phyloP scores from a whole-genome alignment of 495 filamentous ascomycete species.

The Baudoinia panamericana region DNA sequence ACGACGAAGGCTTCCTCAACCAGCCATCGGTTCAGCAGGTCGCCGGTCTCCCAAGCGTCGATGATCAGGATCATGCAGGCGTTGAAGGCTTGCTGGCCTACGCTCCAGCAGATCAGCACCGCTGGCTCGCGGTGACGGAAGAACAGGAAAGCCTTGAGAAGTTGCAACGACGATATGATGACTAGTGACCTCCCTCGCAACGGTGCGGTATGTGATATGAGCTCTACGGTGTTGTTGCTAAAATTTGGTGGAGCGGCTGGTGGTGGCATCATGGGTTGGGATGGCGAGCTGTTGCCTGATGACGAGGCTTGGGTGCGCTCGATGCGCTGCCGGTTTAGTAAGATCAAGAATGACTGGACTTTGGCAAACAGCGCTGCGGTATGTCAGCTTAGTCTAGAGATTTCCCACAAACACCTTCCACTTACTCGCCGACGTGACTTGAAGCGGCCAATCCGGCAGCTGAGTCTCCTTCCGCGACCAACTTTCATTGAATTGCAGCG shows the following conservation, averaged over 20 bases:
- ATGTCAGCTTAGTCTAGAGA: neutral
- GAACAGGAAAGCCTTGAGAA: constrained; percentile 35
- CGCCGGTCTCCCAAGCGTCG: constrained; percentile 32
- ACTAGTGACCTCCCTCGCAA: constrained; percentile 33
- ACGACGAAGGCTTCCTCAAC: constrained; percentile 33
- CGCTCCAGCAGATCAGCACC: constrained; percentile 36
- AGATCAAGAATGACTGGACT: constrained; percentile 34
- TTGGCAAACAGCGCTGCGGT: constrained; percentile 31
- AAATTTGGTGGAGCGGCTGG: constrained; percentile 10
- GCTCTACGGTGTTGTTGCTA: too few relatives aligned
- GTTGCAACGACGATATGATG: constrained; percentile 29
- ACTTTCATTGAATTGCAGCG: constrained; percentile 34
- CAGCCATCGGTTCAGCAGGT: constrained; percentile 13
- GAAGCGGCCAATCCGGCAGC: constrained; percentile 35
- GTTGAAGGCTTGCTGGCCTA: constrained; percentile 38
- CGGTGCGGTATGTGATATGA: constrained; percentile 11
- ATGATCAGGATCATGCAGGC: constrained; percentile 36
- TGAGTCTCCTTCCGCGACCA: constrained; percentile 30
- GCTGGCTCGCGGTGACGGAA: constrained; percentile 31
- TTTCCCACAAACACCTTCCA: neutral
- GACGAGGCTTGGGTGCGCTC: constrained; percentile 20
- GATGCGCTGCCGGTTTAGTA: constrained; percentile 35
- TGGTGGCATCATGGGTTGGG: constrained; percentile 1
- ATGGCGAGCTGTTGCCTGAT: constrained; percentile 5
- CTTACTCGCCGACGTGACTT: constrained; percentile 32